Base-by-base conservation (phyloP, 108 stramenopile species). In the Epipyxis sp. region DNA sequence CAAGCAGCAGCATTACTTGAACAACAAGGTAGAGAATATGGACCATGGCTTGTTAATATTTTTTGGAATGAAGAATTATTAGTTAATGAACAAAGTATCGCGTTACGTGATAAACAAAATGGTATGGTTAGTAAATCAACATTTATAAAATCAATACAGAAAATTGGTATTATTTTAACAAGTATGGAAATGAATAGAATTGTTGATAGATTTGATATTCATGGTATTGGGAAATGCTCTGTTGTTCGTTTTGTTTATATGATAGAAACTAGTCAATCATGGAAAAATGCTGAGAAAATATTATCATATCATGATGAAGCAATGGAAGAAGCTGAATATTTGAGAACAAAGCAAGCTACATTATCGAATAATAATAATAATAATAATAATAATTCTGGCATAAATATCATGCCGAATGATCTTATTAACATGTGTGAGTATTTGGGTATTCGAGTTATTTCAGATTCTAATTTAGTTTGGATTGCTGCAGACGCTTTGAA, bases 351-450 rank as follows among this genome's bases (percentile, higher is more conserved):
- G 20, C 41, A 42, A 42, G 13, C 20, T 6, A 20, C 6, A 20
- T 43, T 39, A 13, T 20, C 42, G 13, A 67, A 67, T 42, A 6
- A 43, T 6, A 20, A 20, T 6, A 20, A 39, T 13, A 67, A 43
- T 6, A n/a, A n/a, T n/a, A n/a, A n/a, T n/a, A n/a, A n/a, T n/a
- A n/a, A n/a, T n/a, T 16, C 20, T 16, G 65, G 39, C 20, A 20
- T 25, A 16, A 25, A 68, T 68, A 68, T 41, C 40, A 10, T 74
- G 44, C 6, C 10, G 10, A 25, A 74, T 43, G 71, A 74, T 6
- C 6, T 57, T 3, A 46, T 74, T 74, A 42, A 6, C 10, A 74
- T 74, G 71, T 13, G 46, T 32, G 71, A 74, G 43, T 74, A 74
- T 74, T 42, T 74, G 10, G 71, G 71, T 30, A 74, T 74, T 42